Evolutionary conservation across 768 basidiomycete species (phyloP).

Genomic region (Kwoniella europaea): DNA sequence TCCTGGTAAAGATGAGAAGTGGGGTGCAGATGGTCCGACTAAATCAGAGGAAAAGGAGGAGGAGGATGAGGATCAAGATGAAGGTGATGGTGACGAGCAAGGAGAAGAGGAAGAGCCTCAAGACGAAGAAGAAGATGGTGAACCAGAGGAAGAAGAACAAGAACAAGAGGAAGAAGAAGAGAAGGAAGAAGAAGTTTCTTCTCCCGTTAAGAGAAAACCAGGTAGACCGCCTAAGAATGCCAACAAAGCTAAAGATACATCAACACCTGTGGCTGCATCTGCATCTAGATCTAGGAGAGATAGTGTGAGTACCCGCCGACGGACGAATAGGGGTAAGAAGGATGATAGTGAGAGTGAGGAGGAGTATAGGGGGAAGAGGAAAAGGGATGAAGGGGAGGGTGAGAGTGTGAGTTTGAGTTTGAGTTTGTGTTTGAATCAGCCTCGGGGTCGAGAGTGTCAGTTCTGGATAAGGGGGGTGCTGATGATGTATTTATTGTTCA

Average conservation of each 20-base stretch:
- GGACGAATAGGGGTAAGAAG: slow-evolving; percentile 6
- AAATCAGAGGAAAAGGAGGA: slow-evolving; percentile 63
- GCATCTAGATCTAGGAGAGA: neutral
- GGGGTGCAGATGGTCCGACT: slow-evolving; percentile 13
- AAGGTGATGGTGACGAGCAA: slow-evolving; percentile 62
- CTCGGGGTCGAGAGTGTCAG: too few relatives aligned
- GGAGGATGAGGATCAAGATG: slow-evolving; percentile 63
- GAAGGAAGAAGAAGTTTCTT: slow-evolving; percentile 14
- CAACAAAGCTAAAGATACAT: neutral
- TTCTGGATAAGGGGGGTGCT: neutral
- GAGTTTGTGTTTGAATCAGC: neutral
- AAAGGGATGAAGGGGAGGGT: neutral
- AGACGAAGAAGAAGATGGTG: slow-evolving; percentile 42
- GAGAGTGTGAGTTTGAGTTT: neutral
- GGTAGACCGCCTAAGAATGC: slow-evolving; percentile 5
- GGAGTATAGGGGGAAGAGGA: neutral
- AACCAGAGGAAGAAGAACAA: slow-evolving; percentile 19
- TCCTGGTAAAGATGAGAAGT: slow-evolving; percentile 8
- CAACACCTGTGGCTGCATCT: neutral
- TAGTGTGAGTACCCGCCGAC: slow-evolving; percentile 6
- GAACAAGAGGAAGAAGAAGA: slow-evolving; percentile 21
- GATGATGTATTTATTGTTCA: neutral
- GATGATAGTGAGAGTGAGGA: slow-evolving; percentile 3
- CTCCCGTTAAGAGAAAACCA: slow-evolving; percentile 2
- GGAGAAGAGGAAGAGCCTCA: slow-evolving; percentile 62